Evolutionary conservation across 139 green algal species (phyloP).

Genomic region (Chlorella sp.): DNA sequence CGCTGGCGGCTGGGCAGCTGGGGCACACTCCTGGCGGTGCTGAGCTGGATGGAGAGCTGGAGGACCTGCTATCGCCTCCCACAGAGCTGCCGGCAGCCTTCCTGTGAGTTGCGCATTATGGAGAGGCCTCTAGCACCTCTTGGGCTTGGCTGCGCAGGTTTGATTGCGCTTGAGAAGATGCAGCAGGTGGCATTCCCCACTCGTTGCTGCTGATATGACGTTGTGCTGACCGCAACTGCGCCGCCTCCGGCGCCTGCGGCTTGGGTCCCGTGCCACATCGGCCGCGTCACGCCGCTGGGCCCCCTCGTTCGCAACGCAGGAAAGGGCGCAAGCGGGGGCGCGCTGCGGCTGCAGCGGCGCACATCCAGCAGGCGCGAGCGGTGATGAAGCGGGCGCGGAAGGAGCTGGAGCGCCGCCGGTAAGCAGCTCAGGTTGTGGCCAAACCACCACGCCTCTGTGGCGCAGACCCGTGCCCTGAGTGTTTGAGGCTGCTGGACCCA

Average conservation of each 20-base stretch:
- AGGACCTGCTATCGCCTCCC: background rate
- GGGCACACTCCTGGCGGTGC: background rate
- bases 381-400: constrained; percentile 37
- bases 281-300: no score
- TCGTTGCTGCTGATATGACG: no score
- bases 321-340: constrained; percentile 24
- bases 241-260: background rate
- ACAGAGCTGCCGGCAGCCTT: background rate
- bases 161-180: background rate
- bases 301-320: background rate
- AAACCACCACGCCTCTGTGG: no score
- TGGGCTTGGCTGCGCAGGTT: background rate
- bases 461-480: no score
- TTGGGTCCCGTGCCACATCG: no score
- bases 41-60: background rate
- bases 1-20: background rate
- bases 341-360: background rate
- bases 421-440: no score
- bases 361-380: constrained; percentile 14
- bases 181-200: background rate
- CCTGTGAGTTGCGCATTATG: background rate
- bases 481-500: background rate
- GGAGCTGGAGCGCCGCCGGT: background rate
- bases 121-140: background rate
- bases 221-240: background rate